phyloP scores from a whole-genome alignment of 1,284 basidiomycete species.

The Ceratobasidium sp. region DNA sequence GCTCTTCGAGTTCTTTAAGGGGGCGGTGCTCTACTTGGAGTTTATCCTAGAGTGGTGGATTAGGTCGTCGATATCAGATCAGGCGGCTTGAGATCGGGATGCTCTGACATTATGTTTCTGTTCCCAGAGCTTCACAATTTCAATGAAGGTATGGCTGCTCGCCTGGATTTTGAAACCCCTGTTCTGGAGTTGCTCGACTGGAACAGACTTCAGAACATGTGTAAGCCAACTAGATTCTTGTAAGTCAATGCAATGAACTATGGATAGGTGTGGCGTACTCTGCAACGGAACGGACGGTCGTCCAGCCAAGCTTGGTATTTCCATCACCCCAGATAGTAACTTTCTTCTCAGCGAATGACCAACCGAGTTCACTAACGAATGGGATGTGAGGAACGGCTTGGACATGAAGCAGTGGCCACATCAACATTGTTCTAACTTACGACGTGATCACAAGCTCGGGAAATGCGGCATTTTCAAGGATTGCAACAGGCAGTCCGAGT shows the following conservation, averaged over 20 bases:
- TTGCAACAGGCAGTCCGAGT: background rate
- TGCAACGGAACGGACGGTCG: background rate
- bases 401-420: no score
- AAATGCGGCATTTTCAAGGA: background rate
- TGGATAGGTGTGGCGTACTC: background rate
- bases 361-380: background rate
- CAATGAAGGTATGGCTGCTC: background rate
- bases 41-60: background rate
- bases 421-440: no score
- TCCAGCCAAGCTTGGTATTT: background rate
- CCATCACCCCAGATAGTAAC: conserved; percentile 17
- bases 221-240: conserved; percentile 4
- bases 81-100: background rate
- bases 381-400: no score
- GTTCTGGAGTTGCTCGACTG: conserved; percentile 5
- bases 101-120: background rate
- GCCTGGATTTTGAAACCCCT: background rate
- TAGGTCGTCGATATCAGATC: background rate
- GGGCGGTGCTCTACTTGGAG: conserved; percentile 9
- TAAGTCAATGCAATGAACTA: background rate
- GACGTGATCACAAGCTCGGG: background rate
- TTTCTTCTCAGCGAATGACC: conserved; percentile 5
- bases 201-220: conserved; percentile 2
- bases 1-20: background rate
- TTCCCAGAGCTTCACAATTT: conserved; percentile 9